Evolutionary conservation across 2,329 filamentous ascomycete species (phyloP).

Genomic region (Trichophyton rubrum): DNA sequence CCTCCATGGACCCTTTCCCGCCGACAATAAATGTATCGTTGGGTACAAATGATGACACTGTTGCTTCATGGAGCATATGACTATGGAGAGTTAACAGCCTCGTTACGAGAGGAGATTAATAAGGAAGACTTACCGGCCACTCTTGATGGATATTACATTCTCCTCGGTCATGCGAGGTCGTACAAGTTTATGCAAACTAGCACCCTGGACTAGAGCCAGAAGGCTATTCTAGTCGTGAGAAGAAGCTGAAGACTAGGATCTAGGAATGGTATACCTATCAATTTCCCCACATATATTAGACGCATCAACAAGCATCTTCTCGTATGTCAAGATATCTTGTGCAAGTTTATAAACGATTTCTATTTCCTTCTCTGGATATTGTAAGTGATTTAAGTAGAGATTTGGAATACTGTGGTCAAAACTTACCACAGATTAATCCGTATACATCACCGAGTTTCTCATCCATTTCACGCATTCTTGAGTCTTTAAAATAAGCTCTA

Average conservation of each 20-base stretch:
- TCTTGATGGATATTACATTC: slow-evolving; percentile 60
- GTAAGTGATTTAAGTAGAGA: not conserved
- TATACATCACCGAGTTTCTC: slow-evolving; percentile 72
- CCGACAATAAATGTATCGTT: slow-evolving; percentile 65
- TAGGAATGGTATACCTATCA: slow-evolving; percentile 41
- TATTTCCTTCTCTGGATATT: slow-evolving; percentile 60
- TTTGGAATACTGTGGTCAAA: slow-evolving; percentile 19
- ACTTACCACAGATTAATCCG: slow-evolving; percentile 60
- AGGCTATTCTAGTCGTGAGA: slow-evolving; percentile 38
- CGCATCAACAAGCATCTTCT: slow-evolving; percentile 52
- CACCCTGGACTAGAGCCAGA: slow-evolving; percentile 66
- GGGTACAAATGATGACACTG: slow-evolving; percentile 65
- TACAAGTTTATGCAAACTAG: slow-evolving; percentile 58
- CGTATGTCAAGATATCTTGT: slow-evolving; percentile 55
- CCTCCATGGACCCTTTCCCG: slow-evolving; percentile 29
- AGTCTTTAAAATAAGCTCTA: slow-evolving; percentile 75
- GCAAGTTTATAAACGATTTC: slow-evolving; percentile 72
- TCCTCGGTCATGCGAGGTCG: slow-evolving; percentile 56
- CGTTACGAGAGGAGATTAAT: not conserved
- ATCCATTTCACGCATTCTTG: slow-evolving; percentile 68
- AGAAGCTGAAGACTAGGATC: not conserved
- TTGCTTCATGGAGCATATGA: slow-evolving; percentile 76
- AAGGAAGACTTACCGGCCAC: slow-evolving; percentile 48
- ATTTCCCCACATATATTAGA: slow-evolving; percentile 78
- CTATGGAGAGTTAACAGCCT: slow-evolving; percentile 22